Evolutionary conservation across 352 stramenopile species (phyloP).

Genomic region (Globisporangium nagaii): DNA sequence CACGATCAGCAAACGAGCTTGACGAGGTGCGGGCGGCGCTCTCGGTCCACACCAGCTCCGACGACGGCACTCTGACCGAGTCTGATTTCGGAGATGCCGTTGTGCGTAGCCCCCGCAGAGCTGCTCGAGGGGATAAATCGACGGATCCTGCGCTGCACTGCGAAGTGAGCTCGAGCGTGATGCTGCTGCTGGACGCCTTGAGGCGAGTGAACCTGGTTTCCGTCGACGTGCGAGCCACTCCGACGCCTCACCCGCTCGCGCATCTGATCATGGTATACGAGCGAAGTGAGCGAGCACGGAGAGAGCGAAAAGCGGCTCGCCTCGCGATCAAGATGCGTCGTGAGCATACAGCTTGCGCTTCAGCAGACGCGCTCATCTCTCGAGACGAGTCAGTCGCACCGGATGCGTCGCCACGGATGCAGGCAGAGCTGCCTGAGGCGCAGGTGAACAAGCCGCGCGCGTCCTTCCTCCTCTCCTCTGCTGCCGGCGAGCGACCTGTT

Average conservation of each 20-base stretch:
- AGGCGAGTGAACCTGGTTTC: background rate
- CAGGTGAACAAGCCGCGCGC: too few relatives aligned
- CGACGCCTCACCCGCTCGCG: background rate
- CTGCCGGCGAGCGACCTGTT: background rate
- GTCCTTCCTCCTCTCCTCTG: too few relatives aligned
- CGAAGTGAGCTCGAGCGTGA: background rate
- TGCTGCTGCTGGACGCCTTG: background rate
- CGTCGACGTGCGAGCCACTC: background rate
- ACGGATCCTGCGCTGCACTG: background rate
- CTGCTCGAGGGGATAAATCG: background rate
- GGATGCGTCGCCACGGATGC: background rate
- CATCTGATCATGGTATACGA: slow-evolving; percentile 1
- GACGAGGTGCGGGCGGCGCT: background rate
- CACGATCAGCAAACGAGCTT: background rate
- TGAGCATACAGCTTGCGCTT: background rate
- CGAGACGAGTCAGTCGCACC: background rate
- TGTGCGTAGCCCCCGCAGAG: background rate
- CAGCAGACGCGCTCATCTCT: background rate
- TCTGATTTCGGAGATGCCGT: too few relatives aligned
- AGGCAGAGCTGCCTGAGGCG: background rate
- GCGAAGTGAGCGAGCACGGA: background rate
- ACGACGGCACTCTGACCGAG: background rate
- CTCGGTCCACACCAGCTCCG: background rate
- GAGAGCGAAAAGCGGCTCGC: background rate
- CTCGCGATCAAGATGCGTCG: background rate